Evolutionary conservation across 257 asterid species (phyloP), one percentile per base, ranked within the genome.

Genomic region (Lycium barbarum): DNA sequence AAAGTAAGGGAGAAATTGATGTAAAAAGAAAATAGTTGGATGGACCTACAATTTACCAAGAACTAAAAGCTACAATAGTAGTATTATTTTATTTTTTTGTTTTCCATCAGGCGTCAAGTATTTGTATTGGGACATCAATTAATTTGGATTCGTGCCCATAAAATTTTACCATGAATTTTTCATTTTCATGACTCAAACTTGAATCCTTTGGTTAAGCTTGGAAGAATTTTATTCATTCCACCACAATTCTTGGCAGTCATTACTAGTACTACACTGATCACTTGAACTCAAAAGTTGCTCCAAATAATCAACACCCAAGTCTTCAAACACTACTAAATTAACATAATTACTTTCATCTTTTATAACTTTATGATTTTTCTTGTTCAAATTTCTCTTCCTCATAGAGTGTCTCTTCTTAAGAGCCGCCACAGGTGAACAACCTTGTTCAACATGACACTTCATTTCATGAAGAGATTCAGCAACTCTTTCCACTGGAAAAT

Each of bases 251-350:
- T 0, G 6, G 3, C 1, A 0, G 5, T 45, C 11, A 72, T 45
- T 72, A 11, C 38, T 45, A n/a, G 1, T 11, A 14, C 20, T 47
- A 0, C 12, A 22, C 22, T 82, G 35, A 81, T 62, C 59, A 55
- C 17, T 58, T 57, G 84, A 86, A 80, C 80, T 88, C 91, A 95
- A 88, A 22, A 93, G 97, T 74, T 95, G 93, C 84, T 95, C 97
- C 89, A 95, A 89, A 65, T 91, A 95, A 51, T 95, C 98, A 83
- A 89, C 91, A 0, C 98, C 98, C 86, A 95, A 89, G 72, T 95
- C 98, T 84, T 95, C 94, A 65, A 95, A 90, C 86, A 91, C 97
- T 51, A 95, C 90, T 84, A 89, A 74, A 76, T 91, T 88, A 55
- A 83, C 86, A 47, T 36, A 68, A 36, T 68, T 68, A 14, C 26